Evolutionary conservation across 495 filamentous ascomycete genomes (phyloP), one percentile per base, ranked within the genome.

Genomic region (Xylaria intraflava): DNA sequence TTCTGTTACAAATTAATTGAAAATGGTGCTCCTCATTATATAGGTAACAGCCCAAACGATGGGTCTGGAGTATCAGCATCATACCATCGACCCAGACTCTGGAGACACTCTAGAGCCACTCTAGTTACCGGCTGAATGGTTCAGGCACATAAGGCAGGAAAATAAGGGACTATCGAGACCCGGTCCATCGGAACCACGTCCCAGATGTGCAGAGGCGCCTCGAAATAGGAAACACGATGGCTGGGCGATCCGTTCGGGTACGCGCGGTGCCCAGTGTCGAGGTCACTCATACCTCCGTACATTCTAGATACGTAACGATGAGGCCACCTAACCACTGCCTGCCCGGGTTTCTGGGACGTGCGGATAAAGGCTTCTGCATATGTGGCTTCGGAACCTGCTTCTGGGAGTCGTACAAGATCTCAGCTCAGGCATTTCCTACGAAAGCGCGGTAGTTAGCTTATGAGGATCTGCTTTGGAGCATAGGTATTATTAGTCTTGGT

Each of bases 41-140:
- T n/a, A n/a, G n/a, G n/a, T n/a, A n/a, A n/a, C n/a, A n/a, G n/a
- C n/a, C n/a, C n/a, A n/a, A n/a, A n/a, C n/a, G n/a, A n/a, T n/a
- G n/a, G n/a, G n/a, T n/a, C n/a, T n/a, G n/a, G n/a, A n/a, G n/a
- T n/a, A n/a, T n/a, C n/a, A n/a, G n/a, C n/a, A n/a, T n/a, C n/a
- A n/a, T n/a, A n/a, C n/a, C n/a, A n/a, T n/a, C n/a, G n/a, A n/a
- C n/a, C n/a, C n/a, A n/a, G n/a, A n/a, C n/a, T n/a, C n/a, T n/a
- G n/a, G n/a, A n/a, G n/a, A n/a, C n/a, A n/a, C n/a, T n/a, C n/a
- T n/a, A n/a, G n/a, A n/a, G n/a, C n/a, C n/a, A n/a, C n/a, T n/a
- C n/a, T n/a, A n/a, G 30, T 22, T 49, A 39, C 49, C 49, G 22
- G 16, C 39, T 27, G 39, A 30, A 44, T 35, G 49, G 49, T 26